These are phyloP conservation scores for Mycocentrospora acerina DNA, from an alignment of 2,329 filamentous ascomycete species.

Conservation along the genomic window DNA sequence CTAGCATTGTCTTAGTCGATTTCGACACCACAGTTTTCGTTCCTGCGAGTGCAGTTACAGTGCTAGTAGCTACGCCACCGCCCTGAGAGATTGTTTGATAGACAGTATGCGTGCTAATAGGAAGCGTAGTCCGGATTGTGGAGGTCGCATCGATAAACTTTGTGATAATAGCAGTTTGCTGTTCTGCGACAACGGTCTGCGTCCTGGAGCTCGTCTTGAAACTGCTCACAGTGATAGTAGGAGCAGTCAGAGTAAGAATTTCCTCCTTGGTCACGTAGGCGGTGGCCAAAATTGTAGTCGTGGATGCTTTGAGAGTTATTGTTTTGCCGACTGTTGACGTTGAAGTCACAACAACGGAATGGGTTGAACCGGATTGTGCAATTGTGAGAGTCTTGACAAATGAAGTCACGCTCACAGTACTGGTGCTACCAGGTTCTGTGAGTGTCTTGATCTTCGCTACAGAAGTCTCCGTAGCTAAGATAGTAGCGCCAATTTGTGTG, in stretches of 20 bases:
- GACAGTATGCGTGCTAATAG: constrained; percentile 14
- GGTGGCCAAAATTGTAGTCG: constrained; percentile 13
- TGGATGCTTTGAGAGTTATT: constrained; percentile 19
- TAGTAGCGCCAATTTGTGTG: constrained; percentile 16
- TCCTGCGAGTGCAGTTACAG: constrained; percentile 11
- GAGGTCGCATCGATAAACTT: constrained; percentile 14
- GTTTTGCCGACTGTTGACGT: constrained; percentile 16
- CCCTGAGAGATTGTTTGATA: constrained; percentile 13
- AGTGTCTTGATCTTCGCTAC: constrained; percentile 12
- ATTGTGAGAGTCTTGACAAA: constrained; percentile 22
- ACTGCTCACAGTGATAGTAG: constrained; percentile 19
- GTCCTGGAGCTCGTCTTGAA: constrained; percentile 15
- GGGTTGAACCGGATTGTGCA: constrained; percentile 23
- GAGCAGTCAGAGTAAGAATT: constrained; percentile 17
- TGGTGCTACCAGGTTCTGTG: constrained; percentile 13
- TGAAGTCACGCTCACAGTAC: constrained; percentile 20
- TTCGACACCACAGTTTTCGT: constrained; percentile 16
- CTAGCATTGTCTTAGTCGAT: constrained; percentile 11
- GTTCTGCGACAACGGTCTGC: constrained; percentile 6
- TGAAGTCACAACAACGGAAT: constrained; percentile 17
- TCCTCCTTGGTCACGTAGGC: constrained; percentile 9
- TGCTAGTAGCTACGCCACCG: constrained; percentile 10
- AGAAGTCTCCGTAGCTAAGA: constrained; percentile 12
- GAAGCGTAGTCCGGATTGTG: constrained; percentile 22
- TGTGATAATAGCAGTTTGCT: constrained; percentile 14